Base-by-base conservation (phyloP, 345 rosid species). In the Erysimum cheiranthoides region DNA sequence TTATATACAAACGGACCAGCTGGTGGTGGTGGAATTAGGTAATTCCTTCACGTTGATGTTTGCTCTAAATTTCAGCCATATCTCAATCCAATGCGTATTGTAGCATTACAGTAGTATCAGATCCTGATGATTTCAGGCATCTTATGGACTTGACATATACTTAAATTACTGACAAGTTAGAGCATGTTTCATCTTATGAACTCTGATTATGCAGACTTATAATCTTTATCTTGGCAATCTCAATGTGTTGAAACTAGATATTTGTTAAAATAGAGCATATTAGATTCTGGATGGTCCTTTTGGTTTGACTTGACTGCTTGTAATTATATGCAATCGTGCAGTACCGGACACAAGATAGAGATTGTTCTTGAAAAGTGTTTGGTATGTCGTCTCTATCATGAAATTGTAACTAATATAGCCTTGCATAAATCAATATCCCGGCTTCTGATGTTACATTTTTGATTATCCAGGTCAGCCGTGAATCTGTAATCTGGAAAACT, bases 11-110 rank as follows among this genome's bases (percentile, higher is more conserved):
- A 91, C 71, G 98, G 98, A 75, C 98, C 97, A 4, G 96, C 98
- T 62, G 96, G 95, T 66, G 97, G 98, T 45, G 98, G 98, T 36
- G 98, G 97, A 40, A 85, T 90, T 76, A 86, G 98, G 98, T 91
- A 25, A 76, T n/a, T 66, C 59, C 72, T 76, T 67, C 36, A 45
- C 63, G 14, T 46, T 74, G 14, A 27, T 35, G 32, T 66, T 54
- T 65, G 42, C 49, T 60, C 45, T 3, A 58, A 40, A 13, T 32
- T 32, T 11, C 28, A 38, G 69, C 42, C 45, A 30, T 72, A 27
- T 50, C 40, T 52, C n/a, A 14, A 57, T 45, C 66, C 39, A 73
- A 12, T 54, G 8, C 64, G 43, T 49, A 67, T 17, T 27, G 61
- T 66, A 47, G 73, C 42, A 17, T 50, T 43, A 45, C 2, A 25